These are phyloP conservation scores for Amanita muscaria DNA, from an alignment of 768 basidiomycete genomes.

Conservation along the genomic window DNA sequence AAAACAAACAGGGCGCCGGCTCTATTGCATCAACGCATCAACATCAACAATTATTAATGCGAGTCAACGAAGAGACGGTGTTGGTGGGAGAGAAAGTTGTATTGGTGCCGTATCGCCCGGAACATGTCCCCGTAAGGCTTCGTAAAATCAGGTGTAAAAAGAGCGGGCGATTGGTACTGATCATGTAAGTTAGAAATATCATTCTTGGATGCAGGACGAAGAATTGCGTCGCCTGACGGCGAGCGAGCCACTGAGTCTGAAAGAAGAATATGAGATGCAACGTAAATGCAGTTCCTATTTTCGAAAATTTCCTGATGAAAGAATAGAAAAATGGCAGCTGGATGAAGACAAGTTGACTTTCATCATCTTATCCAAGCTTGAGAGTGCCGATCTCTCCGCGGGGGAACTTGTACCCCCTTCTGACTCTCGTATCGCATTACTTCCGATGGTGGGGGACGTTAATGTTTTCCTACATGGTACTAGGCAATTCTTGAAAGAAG, in stretches of 20 bases:
- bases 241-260: conserved; percentile 71
- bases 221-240: conserved; percentile 72
- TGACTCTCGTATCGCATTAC: conserved; percentile 25
- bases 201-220: conserved; percentile 80
- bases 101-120: conserved; percentile 71
- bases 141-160: not conserved
- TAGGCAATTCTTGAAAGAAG: not conserved
- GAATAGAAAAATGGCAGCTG: conserved; percentile 70
- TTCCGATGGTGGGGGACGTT: conserved; percentile 85
- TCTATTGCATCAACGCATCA: too few relatives aligned
- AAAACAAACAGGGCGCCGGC: conserved; percentile 5
- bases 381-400: conserved; percentile 4
- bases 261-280: conserved; percentile 88
- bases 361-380: conserved; percentile 56
- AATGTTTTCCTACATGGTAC: conserved; percentile 76
- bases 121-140: conserved; percentile 37
- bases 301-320: not conserved
- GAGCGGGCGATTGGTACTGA: conserved; percentile 1
- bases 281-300: conserved; percentile 33
- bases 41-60: conserved; percentile 52
- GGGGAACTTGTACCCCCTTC: conserved; percentile 16
- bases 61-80: conserved; percentile 53
- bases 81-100: conserved; percentile 61
- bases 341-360: conserved; percentile 92
- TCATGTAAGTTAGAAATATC: conserved; percentile 50